These are phyloP conservation scores for Picochlorum sp. DNA, from an alignment of 139 green algal species.

Conservation along the genomic window DNA sequence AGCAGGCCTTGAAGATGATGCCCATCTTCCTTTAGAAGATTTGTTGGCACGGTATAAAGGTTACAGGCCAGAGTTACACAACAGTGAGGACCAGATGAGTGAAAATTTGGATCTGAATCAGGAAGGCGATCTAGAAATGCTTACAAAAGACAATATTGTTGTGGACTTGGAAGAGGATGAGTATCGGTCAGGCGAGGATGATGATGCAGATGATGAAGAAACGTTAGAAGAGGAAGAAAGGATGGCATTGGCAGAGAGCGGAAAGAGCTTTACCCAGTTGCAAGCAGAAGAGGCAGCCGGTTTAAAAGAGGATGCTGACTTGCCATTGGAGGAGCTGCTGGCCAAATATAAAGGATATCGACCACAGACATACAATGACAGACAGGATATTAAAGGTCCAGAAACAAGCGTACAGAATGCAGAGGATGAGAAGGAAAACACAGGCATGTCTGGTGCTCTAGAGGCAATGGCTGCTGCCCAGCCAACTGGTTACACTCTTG, in stretches of 20 bases:
- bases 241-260: constrained; percentile 36
- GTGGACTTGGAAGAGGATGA: constrained; percentile 18
- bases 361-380: neutral
- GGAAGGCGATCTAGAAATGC: neutral
- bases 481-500: constrained; percentile 71
- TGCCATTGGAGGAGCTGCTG: constrained; percentile 84
- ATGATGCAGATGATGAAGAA: constrained; percentile 55
- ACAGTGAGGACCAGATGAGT: neutral
- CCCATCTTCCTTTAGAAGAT: constrained; percentile 78
- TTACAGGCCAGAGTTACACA: constrained; percentile 7
- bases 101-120: neutral
- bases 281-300: constrained; percentile 54
- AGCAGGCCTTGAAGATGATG: constrained; percentile 62
- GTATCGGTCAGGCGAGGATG: constrained; percentile 19
- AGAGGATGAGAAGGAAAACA: constrained; percentile 12
- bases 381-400: constrained; percentile 13
- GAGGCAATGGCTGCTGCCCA: constrained; percentile 41
- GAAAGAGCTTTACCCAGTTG: constrained; percentile 1
- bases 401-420: constrained; percentile 5
- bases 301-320: constrained; percentile 67
- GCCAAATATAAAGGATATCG: constrained; percentile 39
- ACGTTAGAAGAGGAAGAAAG: constrained; percentile 70
- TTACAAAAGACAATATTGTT: constrained; percentile 6
- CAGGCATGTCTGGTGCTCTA: constrained; percentile 24
- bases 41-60: constrained; percentile 45